Evolutionary conservation across 768 basidiomycete genomes (phyloP).

Genomic region (Russula lepida): DNA sequence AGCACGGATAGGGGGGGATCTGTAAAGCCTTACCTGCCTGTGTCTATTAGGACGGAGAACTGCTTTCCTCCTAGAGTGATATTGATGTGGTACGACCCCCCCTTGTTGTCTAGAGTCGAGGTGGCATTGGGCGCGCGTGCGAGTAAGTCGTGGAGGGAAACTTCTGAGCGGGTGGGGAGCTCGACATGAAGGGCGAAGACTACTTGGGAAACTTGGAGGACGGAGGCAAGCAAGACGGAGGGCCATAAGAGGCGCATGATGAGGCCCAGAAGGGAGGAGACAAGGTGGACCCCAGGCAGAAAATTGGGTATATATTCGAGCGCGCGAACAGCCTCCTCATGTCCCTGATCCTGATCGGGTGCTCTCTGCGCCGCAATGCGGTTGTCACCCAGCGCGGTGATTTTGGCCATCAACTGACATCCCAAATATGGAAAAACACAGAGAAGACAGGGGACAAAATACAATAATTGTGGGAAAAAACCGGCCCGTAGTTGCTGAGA

Average conservation of each 20-base stretch:
- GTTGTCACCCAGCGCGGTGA: too few species aligned
- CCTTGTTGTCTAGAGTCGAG: not conserved
- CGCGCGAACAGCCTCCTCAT: not conserved
- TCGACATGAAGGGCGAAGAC: not conserved
- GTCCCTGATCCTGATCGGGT: not conserved
- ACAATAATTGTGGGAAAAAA: not conserved
- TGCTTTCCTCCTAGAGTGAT: slow-evolving; percentile 31
- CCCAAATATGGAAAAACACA: too few species aligned
- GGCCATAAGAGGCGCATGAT: not conserved
- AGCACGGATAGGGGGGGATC: not conserved
- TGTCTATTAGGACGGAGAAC: slow-evolving; percentile 34
- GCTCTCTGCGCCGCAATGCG: too few species aligned
- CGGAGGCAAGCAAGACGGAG: not conserved
- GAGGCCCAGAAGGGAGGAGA: not conserved
- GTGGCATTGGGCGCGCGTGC: not conserved
- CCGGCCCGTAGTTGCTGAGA: too few species aligned
- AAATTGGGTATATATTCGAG: not conserved
- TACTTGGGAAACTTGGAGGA: not conserved
- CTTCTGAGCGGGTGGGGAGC: not conserved
- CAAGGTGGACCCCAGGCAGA: not conserved
- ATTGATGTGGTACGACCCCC: slow-evolving; percentile 20
- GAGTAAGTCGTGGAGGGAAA: not conserved
- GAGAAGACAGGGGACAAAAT: too few species aligned
- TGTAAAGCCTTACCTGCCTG: slow-evolving; percentile 33
- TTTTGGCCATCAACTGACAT: too few species aligned